These are phyloP conservation scores for Jamesozyma spencerorum DNA, from an alignment of 805 yeast species.

Conservation along the genomic window DNA sequence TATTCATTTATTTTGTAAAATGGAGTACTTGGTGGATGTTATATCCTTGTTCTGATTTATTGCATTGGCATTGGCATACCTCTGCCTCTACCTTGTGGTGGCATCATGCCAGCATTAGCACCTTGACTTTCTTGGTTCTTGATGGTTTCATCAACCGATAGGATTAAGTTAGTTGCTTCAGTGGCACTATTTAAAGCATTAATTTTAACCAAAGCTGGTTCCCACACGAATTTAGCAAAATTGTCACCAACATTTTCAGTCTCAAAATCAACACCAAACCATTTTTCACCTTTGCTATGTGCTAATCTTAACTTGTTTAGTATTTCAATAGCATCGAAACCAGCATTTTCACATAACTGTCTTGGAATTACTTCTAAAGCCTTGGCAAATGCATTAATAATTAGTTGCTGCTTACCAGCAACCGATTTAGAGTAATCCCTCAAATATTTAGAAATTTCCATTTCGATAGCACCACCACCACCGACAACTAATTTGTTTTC, in stretches of 20 bases:
- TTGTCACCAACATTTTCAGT: conserved; percentile 77
- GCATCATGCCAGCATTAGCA: conserved; percentile 40
- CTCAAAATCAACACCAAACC: conserved; percentile 90
- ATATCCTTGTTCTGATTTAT: conserved; percentile 2
- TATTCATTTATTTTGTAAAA: too few relatives aligned
- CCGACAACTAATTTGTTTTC: conserved; percentile 84
- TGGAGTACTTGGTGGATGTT: too few relatives aligned
- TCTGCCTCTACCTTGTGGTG: conserved; percentile 57
- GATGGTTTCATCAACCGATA: conserved; percentile 94
- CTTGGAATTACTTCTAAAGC: conserved; percentile 95
- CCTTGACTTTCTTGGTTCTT: conserved; percentile 58
- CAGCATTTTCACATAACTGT: conserved; percentile 97
- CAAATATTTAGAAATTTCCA: conserved; percentile 85
- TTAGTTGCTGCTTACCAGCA: conserved; percentile 92
- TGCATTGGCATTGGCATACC: conserved; percentile 46
- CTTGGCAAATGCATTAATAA: conserved; percentile 85
- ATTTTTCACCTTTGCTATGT: conserved; percentile 85
- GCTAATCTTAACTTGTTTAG: conserved; percentile 84
- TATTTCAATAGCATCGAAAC: conserved; percentile 93
- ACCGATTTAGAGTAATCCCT: conserved; percentile 80
- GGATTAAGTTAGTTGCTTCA: conserved; percentile 87
- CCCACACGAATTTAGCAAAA: conserved; percentile 88
- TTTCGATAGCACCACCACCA: conserved; percentile 98
- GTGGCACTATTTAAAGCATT: conserved; percentile 94
- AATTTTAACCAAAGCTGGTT: conserved; percentile 86